Evolutionary conservation across 2,329 filamentous ascomycete genomes (phyloP).

Genomic region (Claviceps maximensis): DNA sequence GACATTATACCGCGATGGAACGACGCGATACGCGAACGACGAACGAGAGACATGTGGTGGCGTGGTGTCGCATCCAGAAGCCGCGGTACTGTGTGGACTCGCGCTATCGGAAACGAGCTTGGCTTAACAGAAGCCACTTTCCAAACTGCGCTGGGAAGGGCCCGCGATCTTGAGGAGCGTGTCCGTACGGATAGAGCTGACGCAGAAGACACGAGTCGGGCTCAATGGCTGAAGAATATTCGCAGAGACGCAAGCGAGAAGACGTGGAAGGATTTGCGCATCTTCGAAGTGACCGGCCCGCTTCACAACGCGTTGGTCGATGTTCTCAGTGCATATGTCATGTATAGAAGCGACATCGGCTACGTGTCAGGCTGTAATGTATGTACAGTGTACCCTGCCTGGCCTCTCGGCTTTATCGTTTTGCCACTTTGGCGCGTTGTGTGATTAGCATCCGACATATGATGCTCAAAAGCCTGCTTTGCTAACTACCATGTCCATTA

Average conservation of each 20-base stretch:
- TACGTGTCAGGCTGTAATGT: conserved; percentile 65
- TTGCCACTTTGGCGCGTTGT: neutral
- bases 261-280: conserved; percentile 59
- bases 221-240: conserved; percentile 50
- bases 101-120: conserved; percentile 61
- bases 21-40: conserved; percentile 51
- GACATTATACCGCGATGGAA: conserved; percentile 67
- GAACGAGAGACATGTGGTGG: conserved; percentile 72
- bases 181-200: conserved; percentile 37
- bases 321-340: conserved; percentile 64
- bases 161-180: conserved; percentile 46
- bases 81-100: conserved; percentile 55
- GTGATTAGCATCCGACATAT: neutral
- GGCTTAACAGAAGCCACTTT: conserved; percentile 55
- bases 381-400: too few species aligned
- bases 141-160: conserved; percentile 55
- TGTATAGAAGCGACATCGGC: conserved; percentile 73
- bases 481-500: conserved; percentile 18
- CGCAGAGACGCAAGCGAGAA: conserved; percentile 46
- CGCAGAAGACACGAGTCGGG: conserved; percentile 40
- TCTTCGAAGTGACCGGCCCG: conserved; percentile 55
- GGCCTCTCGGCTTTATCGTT: neutral
- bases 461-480: conserved; percentile 8
- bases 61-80: conserved; percentile 59
- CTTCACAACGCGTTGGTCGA: conserved; percentile 56